Evolutionary conservation across 2,329 filamentous ascomycete species (phyloP).

Genomic region (Colletotrichum limetticola): DNA sequence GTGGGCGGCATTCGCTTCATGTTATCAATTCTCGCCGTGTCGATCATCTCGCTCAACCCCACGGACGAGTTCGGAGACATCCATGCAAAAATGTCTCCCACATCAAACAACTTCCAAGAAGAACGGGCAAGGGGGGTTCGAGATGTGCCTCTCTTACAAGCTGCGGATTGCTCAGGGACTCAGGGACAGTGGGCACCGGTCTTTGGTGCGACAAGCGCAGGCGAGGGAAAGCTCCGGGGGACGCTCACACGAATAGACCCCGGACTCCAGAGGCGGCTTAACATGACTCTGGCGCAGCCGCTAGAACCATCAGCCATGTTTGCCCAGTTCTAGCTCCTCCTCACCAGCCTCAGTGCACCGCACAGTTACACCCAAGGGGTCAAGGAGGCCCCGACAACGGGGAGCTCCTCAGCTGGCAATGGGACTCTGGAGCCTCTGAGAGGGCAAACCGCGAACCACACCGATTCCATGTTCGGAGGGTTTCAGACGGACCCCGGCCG

Average conservation of each 20-base stretch:
- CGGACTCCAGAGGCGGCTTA: too few relatives aligned
- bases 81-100: slow-evolving; percentile 11
- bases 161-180: not conserved
- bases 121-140: slow-evolving; percentile 3
- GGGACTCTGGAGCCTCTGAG: too few relatives aligned
- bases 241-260: not conserved
- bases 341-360: not conserved
- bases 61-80: not conserved
- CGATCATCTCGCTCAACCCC: not conserved
- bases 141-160: not conserved
- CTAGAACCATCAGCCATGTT: not conserved
- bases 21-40: slow-evolving; percentile 21
- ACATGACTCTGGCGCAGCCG: not conserved
- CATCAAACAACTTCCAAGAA: slow-evolving; percentile 27
- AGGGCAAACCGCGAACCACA: not conserved
- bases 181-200: not conserved
- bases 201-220: slow-evolving; percentile 19
- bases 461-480: not conserved
- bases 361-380: not conserved
- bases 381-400: not conserved
- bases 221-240: not conserved
- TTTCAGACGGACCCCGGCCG: slow-evolving; percentile 24
- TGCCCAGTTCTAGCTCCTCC: not conserved
- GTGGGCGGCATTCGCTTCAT: not conserved
- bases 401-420: not conserved